Base-by-base conservation (phyloP, 331 rosid species). In the Saraca asoca region DNA sequence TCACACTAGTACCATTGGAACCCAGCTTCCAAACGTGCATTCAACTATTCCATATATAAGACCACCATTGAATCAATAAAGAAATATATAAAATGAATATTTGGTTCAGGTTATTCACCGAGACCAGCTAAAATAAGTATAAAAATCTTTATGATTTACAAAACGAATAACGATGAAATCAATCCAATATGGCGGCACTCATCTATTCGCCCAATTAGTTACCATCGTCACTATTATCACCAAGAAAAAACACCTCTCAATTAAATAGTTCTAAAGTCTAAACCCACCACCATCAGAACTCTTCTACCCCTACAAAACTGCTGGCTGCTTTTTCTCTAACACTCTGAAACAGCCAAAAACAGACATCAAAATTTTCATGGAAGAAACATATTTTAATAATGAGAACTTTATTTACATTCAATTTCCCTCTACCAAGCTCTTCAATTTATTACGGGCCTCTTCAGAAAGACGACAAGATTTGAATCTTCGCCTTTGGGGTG, bases 261-360 rank as follows among this genome's bases (percentile, higher is more conserved):
- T 73, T 68, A 74, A 69, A 64, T 79, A 58, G 55, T 37, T 64
- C 70, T 15, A 5, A 24, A 14, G 4, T 16, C 31, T 42, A 59
- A 58, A 42, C 49, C 18, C 62, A 38, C 69, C 72, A 55, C 38
- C 68, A 51, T 63, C 7, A 52, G 46, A 46, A 67, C 72, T 68
- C 60, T 58, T 65, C 71, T 72, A 80, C 56, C 75, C 79, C 86
- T 75, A 67, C 91, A 84, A 88, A 88, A 86, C 74, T 79, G 85
- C 64, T 53, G 80, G 83, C 88, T 37, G 87, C 77, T 78, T 82
- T 81, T 77, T 58, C 60, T 74, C 72, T 72, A 52, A n/a, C 73
- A 34, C 71, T 72, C 87, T 84, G 78, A 78, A 79, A 83, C 91
- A 77, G 89, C 86, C 89, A 68, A 69, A 77, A 82, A 77, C 82